These are phyloP conservation scores for Leccinum barrowsii DNA, from an alignment of 768 basidiomycete genomes.

Conservation along the genomic window DNA sequence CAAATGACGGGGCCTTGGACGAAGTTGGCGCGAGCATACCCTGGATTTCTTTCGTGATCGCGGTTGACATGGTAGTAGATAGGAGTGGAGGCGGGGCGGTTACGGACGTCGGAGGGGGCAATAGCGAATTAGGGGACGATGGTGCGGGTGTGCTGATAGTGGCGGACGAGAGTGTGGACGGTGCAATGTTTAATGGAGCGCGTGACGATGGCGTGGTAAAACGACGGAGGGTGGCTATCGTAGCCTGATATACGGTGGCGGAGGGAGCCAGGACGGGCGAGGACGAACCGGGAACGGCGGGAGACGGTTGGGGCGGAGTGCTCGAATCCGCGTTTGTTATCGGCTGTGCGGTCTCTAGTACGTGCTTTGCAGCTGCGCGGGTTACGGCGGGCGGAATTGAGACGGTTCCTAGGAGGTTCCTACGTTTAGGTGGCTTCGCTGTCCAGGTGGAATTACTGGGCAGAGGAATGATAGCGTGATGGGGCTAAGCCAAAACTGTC, in stretches of 20 bases:
- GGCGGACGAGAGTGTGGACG: background rate
- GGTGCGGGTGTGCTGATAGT: background rate
- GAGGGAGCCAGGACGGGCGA: background rate
- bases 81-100: background rate
- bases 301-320: too few species aligned
- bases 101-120: background rate
- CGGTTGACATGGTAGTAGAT: background rate
- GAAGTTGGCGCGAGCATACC: background rate
- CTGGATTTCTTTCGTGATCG: background rate
- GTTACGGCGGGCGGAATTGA: too few species aligned
- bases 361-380: too few species aligned
- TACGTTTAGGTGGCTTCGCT: too few species aligned
- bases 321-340: too few species aligned
- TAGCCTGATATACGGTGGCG: too few species aligned
- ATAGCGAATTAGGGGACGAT: background rate
- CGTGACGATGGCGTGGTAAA: background rate
- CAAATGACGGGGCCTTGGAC: background rate
- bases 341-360: too few species aligned
- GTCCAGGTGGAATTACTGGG: too few species aligned
- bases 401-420: too few species aligned
- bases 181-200: background rate
- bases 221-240: background rate
- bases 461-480: too few species aligned
- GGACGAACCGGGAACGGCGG: too few species aligned
- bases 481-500: too few species aligned